phyloP scores from a whole-genome alignment of 2,329 filamentous ascomycete genomes.

The Colletotrichum tofieldiae region DNA sequence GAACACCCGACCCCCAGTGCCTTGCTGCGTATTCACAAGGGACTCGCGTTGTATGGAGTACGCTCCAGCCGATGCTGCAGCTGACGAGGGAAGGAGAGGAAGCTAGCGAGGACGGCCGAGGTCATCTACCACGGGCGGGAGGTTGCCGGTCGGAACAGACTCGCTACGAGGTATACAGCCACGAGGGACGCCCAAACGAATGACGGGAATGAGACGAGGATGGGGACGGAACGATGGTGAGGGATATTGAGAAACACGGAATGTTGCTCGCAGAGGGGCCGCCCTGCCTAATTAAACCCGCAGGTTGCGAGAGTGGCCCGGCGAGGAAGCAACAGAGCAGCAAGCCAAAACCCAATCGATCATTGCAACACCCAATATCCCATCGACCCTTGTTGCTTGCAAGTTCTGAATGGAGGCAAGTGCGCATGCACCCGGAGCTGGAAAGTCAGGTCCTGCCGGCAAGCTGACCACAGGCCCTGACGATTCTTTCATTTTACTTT shows the following conservation, averaged over 20 bases:
- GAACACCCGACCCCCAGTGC: slow-evolving; percentile 7
- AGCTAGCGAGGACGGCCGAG: slow-evolving; percentile 12
- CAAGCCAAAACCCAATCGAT: background rate
- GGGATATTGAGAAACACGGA: slow-evolving; percentile 25
- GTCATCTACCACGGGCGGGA: slow-evolving; percentile 5
- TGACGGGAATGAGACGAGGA: slow-evolving; percentile 17
- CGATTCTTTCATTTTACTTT: background rate
- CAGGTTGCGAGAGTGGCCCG: background rate
- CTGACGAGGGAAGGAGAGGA: slow-evolving; percentile 27
- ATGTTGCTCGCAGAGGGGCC: slow-evolving; percentile 1
- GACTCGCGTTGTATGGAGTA: background rate
- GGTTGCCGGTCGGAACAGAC: background rate
- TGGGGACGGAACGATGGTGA: slow-evolving; percentile 30
- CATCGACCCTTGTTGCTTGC: slow-evolving; percentile 40
- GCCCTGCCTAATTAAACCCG: slow-evolving; percentile 5
- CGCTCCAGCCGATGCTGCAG: slow-evolving; percentile 12
- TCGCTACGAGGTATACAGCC: background rate
- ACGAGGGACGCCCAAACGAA: slow-evolving; percentile 3
- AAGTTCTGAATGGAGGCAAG: slow-evolving; percentile 41
- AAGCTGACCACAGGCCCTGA: background rate
- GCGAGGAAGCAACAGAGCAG: background rate
- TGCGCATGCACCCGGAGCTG: slow-evolving; percentile 15
- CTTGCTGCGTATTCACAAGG: background rate
- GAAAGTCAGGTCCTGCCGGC: slow-evolving; percentile 6
- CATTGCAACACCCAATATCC: slow-evolving; percentile 22